Evolutionary conservation across 768 basidiomycete genomes (phyloP), one percentile per base, ranked within the genome.

Genomic region (Termitomyces heimii): DNA sequence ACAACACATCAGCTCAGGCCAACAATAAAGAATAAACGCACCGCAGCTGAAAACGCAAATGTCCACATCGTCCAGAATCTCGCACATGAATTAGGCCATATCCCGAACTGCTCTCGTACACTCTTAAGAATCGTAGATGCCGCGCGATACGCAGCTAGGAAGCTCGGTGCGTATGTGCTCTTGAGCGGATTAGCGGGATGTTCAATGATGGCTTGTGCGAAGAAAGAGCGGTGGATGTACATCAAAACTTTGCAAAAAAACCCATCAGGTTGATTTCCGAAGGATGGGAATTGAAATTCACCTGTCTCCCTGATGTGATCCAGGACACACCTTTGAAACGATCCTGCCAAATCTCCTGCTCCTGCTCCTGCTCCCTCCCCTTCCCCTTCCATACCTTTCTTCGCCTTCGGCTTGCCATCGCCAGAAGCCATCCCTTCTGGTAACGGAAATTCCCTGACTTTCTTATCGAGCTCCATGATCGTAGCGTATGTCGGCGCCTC

Each of bases 161-260:
- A 88, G 0, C 84, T 86, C 0, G 80, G 80, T 0, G 84, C 81
- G 51, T 86, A 88, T 6, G 75, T 67, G 60, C 84, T 86, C 67
- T 83, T 82, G 42, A 88, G 73, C 0, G 87, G 86, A 66, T 88
- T 85, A 28, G 70, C 68, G 0, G 87, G 86, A 37, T 83, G 77
- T 56, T 88, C 85, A 26, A 85, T 82, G 61, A 88, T 81, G 3
- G 86, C 86, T 63, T 84, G 83, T 0, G 86, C 86, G 58, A 88
- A 88, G 73, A 85, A 89, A 56, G 77, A 77, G 26, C 85, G 77
- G 62, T 86, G 85, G 32, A 88, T 79, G 65, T 83, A 83, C 65
- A 86, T 73, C 18, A 86, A 71, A 22, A 83, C 84, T 85, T 28
- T 12, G 39, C n/a, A 10, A n/a, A 8, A 44, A 37, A 10, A 34